These are phyloP conservation scores for Poa pratensis DNA, from an alignment of 176 grass and related monocot species.

Conservation along the genomic window DNA sequence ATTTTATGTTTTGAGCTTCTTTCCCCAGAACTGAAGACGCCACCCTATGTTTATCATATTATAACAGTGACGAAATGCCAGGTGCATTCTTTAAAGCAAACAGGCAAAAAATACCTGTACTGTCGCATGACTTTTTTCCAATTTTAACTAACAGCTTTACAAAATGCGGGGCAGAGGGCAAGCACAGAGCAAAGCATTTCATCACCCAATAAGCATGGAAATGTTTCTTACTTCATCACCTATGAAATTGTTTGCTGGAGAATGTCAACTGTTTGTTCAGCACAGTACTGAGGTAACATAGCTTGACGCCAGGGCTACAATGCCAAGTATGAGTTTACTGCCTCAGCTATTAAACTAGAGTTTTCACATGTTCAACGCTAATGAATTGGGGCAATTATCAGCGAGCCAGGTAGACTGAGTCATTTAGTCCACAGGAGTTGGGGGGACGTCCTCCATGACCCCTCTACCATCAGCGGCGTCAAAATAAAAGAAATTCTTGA, in stretches of 20 bases:
- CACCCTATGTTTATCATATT: neutral
- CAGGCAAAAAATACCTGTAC: neutral
- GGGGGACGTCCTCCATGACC: slow-evolving; percentile 70
- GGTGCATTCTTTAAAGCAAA: neutral
- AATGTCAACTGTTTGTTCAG: neutral
- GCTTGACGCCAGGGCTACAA: neutral
- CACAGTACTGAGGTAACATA: neutral
- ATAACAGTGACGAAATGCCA: too few relatives aligned
- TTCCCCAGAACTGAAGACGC: neutral
- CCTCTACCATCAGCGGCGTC: slow-evolving; percentile 80
- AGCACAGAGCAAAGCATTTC: neutral
- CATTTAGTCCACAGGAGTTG: slow-evolving; percentile 29
- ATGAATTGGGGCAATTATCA: slow-evolving; percentile 30
- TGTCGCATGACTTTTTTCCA: neutral
- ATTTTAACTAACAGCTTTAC: neutral
- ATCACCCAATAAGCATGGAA: neutral
- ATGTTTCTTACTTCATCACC: neutral
- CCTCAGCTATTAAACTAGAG: slow-evolving; percentile 8
- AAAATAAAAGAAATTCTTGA: slow-evolving; percentile 97
- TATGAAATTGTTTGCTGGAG: slow-evolving; percentile 10
- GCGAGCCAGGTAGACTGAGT: slow-evolving; percentile 8
- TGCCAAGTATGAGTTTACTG: neutral
- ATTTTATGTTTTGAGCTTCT: neutral
- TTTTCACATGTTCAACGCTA: slow-evolving; percentile 21
- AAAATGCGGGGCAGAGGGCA: slow-evolving; percentile 1